A percentile compares a stretch with the other conserved stretches of the same genome.
These are phyloP conservation scores for Kwoniella bestiolae DNA, from an alignment of 768 basidiomycete genomes.

Conservation along the genomic window DNA sequence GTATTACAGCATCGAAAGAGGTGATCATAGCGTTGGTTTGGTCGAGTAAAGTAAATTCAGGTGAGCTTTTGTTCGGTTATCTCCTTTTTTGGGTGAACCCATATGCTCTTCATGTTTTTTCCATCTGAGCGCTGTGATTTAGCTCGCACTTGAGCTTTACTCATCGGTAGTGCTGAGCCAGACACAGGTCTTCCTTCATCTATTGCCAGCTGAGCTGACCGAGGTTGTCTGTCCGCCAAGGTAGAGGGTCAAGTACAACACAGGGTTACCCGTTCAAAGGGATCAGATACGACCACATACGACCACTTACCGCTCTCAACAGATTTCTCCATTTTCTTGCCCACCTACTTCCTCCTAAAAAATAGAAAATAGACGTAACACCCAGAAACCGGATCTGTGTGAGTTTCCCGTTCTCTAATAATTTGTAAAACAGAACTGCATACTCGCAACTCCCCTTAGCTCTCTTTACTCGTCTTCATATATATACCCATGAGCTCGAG, in stretches of 20 bases:
- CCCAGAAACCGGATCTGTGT: slow-evolving; percentile 6
- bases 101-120: neutral
- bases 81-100: neutral
- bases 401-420: neutral
- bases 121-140: neutral
- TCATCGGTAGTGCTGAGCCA: neutral
- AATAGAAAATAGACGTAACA: neutral
- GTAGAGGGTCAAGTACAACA: neutral
- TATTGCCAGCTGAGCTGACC: neutral
- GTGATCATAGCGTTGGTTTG: neutral
- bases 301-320: neutral
- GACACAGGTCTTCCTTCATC: neutral
- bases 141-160: neutral
- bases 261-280: neutral
- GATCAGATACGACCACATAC: neutral
- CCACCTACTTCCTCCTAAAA: neutral
- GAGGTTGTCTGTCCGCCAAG: neutral
- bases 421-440: too few species aligned
- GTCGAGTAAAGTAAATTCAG: neutral
- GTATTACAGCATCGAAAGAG: neutral
- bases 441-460: too few species aligned
- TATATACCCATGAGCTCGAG: neutral
- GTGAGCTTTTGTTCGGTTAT: neutral
- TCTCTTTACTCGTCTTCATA: neutral
- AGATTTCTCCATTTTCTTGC: neutral